Percentiles rank a stretch among this genome's conserved stretches.
Evolutionary conservation across 2,329 filamentous ascomycete genomes (phyloP).

Genomic region (Pseudogymnoascus sp.): DNA sequence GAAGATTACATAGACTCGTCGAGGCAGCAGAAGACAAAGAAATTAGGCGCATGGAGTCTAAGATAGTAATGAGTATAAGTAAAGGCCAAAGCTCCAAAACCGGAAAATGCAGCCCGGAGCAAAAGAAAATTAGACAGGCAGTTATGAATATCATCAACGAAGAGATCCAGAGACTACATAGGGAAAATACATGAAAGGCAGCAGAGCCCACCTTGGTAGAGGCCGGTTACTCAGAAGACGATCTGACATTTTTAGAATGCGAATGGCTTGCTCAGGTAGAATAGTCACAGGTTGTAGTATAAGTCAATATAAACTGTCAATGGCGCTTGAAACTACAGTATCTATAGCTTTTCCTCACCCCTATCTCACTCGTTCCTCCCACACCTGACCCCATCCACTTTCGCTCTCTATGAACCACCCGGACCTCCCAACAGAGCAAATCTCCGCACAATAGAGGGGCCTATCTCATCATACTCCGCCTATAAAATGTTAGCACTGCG

Average conservation of each 20-base stretch:
- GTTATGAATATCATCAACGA: neutral
- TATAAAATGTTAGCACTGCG: slow-evolving; percentile 9
- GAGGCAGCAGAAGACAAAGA: neutral
- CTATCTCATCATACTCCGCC: slow-evolving; percentile 82
- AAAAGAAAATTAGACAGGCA: neutral
- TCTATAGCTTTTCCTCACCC: slow-evolving; percentile 9
- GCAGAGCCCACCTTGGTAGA: neutral
- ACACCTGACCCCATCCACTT: neutral
- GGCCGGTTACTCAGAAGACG: neutral
- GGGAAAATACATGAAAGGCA: neutral
- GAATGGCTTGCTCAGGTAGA: neutral
- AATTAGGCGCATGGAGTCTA: neutral
- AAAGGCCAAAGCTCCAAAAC: neutral
- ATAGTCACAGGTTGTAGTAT: neutral
- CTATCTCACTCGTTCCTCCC: neutral
- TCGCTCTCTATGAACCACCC: slow-evolving; percentile 55
- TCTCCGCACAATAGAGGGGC: slow-evolving; percentile 87
- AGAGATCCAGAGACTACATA: neutral
- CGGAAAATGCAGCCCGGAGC: neutral
- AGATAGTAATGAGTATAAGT: neutral
- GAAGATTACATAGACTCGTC: neutral
- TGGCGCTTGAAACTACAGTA: slow-evolving; percentile 10
- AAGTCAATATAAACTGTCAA: neutral
- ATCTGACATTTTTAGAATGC: neutral
- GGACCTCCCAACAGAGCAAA: slow-evolving; percentile 91